Evolutionary conservation across 768 basidiomycete species (phyloP).

Genomic region (Candolleomyces aberdarensis): DNA sequence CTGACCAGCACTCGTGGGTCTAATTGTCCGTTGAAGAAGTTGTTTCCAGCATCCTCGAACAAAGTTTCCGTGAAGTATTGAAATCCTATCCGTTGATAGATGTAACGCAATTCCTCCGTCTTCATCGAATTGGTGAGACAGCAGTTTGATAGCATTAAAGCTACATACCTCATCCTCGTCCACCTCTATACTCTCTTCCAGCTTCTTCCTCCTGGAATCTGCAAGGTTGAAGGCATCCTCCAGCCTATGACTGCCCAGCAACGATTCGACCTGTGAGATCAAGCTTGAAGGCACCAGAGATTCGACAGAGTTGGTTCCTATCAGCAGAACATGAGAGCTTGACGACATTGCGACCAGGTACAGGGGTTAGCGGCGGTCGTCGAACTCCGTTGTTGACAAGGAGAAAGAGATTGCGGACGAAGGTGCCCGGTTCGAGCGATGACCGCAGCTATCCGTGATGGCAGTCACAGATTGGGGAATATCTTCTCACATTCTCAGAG

Average conservation of each 20-base stretch:
- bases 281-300: slow-evolving; percentile 71
- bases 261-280: slow-evolving; percentile 67
- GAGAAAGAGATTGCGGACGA: no score
- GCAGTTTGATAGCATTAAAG: background rate
- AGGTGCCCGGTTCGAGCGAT: no score
- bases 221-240: slow-evolving; percentile 62
- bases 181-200: slow-evolving; percentile 48
- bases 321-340: slow-evolving; percentile 61
- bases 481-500: no score
- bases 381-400: no score
- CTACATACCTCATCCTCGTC: slow-evolving; percentile 54
- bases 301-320: slow-evolving; percentile 56
- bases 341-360: slow-evolving; percentile 31
- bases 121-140: slow-evolving; percentile 10
- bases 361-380: no score
- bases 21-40: slow-evolving; percentile 75
- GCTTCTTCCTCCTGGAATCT: slow-evolving; percentile 56
- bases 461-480: no score
- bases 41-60: slow-evolving; percentile 79
- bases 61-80: slow-evolving; percentile 74
- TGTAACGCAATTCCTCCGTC: slow-evolving; percentile 72
- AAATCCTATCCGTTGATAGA: slow-evolving; percentile 82
- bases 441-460: no score
- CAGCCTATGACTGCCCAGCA: slow-evolving; percentile 62
- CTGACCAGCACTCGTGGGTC: slow-evolving; percentile 82